Conservation (phyloP, 1,139 yeast species). For the Scheffersomyces segobiensis region DNA sequence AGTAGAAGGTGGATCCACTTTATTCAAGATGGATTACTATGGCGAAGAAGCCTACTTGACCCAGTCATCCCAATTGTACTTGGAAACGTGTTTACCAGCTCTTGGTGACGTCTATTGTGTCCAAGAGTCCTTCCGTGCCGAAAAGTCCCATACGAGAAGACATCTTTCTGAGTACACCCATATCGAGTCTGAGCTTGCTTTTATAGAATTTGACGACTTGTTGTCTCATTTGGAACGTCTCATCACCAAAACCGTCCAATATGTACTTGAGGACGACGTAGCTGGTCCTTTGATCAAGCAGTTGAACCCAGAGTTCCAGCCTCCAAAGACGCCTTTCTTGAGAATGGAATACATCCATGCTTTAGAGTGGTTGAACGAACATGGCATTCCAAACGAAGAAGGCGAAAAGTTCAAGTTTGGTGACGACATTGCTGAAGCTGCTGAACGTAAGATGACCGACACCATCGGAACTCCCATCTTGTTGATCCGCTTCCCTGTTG, state of each 20-base stretch:
- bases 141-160: conserved; percentile 97
- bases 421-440: conserved; percentile 99
- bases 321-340: conserved; percentile 84
- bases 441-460: conserved; percentile 98
- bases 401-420: conserved; percentile 92
- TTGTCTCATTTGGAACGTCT: conserved; percentile 82
- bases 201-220: conserved; percentile 82
- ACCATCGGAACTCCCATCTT: conserved; percentile 89
- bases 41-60: conserved; percentile 97
- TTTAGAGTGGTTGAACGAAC: conserved; percentile 94
- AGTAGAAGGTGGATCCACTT: conserved; percentile 98
- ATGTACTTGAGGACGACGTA: conserved; percentile 83
- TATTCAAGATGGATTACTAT: conserved; percentile 90
- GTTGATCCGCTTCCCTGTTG: conserved; percentile 93
- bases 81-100: conserved; percentile 95
- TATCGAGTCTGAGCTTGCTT: conserved; percentile 90
- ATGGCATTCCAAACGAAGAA: conserved; percentile 90
- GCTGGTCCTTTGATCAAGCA: conserved; percentile 88
- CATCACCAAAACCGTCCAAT: conserved; percentile 66
- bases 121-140: conserved; percentile 99
- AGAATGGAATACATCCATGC: conserved; percentile 92
- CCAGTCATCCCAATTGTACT: conserved; percentile 94
- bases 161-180: conserved; percentile 97
- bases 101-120: conserved; percentile 96
- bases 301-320: conserved; percentile 85